A percentile compares a stretch with the other conserved stretches of the same genome.
These are phyloP conservation scores for Plantago elongata DNA, from an alignment of 257 asterid genomes.

Conservation along the genomic window DNA sequence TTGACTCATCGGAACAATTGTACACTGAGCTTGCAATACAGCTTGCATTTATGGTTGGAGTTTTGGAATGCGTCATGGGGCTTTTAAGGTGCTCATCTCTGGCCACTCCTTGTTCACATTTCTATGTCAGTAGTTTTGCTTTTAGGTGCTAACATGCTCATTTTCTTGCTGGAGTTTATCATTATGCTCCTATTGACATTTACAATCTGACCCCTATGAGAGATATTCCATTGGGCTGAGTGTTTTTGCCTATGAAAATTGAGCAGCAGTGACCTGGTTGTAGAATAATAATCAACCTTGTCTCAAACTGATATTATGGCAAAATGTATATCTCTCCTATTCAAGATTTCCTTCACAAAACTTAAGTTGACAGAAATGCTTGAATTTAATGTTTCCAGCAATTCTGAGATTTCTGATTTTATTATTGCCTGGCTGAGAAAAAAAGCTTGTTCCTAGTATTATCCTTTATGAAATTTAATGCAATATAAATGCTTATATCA, in stretches of 20 bases:
- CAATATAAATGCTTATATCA: constrained; percentile 23
- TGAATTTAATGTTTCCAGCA: not conserved
- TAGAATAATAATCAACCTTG: not conserved
- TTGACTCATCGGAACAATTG: constrained; percentile 72
- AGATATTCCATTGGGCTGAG: too few relatives aligned
- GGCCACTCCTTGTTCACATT: constrained; percentile 7
- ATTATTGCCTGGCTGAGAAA: not conserved
- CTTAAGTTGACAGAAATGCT: not conserved
- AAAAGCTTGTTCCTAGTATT: too few relatives aligned
- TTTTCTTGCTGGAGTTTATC: not conserved
- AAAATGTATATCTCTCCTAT: not conserved
- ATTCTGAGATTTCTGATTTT: not conserved
- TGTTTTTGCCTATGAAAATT: too few relatives aligned
- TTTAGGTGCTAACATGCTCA: constrained; percentile 1
- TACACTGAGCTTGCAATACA: constrained; percentile 94
- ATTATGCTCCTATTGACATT: too few relatives aligned
- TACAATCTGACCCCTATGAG: too few relatives aligned
- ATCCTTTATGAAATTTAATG: not conserved
- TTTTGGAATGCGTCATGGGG: constrained; percentile 88
- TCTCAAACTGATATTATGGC: too few relatives aligned
- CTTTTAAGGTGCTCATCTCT: constrained; percentile 60
- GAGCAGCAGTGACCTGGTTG: not conserved
- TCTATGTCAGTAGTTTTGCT: constrained; percentile 3
- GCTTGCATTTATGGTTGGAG: constrained; percentile 95
- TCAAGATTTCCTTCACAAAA: not conserved